A percentile compares a stretch with the other conserved stretches of the same genome.
Conservation (phyloP, 176 grass and related monocot species). For the Raddia distichophylla region DNA sequence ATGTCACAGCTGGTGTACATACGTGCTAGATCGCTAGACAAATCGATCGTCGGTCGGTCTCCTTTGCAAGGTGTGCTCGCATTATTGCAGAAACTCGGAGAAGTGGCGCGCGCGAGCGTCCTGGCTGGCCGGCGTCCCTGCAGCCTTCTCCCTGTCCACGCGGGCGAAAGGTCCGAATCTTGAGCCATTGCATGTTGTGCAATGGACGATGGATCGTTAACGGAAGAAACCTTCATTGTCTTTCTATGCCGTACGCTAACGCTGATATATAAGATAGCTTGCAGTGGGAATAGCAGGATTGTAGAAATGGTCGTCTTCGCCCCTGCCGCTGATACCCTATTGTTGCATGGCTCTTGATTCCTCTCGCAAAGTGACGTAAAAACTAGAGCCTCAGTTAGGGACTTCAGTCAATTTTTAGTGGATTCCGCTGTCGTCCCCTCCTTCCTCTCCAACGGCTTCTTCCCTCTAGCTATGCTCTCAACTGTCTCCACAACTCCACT, state of each 20-base stretch:
- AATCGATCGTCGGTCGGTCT: background rate
- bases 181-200: background rate
- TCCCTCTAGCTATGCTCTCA: too few species aligned
- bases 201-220: background rate
- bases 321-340: background rate
- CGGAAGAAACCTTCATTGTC: background rate
- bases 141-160: background rate
- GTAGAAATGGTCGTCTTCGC: background rate
- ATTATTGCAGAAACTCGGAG: background rate
- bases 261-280: too few species aligned
- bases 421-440: too few species aligned
- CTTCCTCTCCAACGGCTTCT: too few species aligned
- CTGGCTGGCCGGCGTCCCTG: background rate
- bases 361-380: background rate
- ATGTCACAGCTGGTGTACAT: too few species aligned
- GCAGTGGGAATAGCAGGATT: too few species aligned
- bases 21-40: background rate
- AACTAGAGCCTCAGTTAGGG: too few species aligned
- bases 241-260: background rate
- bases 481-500: too few species aligned
- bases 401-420: too few species aligned
- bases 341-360: background rate
- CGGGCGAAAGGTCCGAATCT: conserved; percentile 13
- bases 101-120: background rate
- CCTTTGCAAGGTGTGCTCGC: background rate